Evolutionary conservation across 306 rosid genomes (phyloP), one percentile per base, ranked within the genome.

Genomic region (Adenanthera pavonina): DNA sequence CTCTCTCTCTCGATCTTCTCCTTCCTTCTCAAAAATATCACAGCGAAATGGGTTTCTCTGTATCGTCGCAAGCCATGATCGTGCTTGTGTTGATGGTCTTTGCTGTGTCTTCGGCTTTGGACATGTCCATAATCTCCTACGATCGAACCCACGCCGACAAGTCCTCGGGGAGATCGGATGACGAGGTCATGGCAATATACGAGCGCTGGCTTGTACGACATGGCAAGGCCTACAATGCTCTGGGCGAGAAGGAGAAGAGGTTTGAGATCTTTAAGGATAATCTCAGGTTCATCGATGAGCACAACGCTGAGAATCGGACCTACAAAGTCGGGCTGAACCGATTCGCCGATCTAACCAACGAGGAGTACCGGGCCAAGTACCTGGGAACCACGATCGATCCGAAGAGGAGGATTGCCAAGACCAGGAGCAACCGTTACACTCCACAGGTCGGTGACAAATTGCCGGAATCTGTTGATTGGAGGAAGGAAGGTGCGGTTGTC

Each of bases 331-430:
- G 99, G 3, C 74, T 96, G 79, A 96, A 85, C 84, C 89, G 94
- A 43, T 96, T 96, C 83, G 98, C 99, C 4, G 99, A 96, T 90
- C 86, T 92, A 20, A 91, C 95, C 16, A 96, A 93, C 90, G 91
- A 90, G 51, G 99, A 96, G 92, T 96, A 93, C 75, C 69, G 94
- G 75, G 78, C 87, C 8, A 89, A 15, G 88, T 93, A 73, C 82
- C 78, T 96, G 7, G 99, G 99, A 12, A 25, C 93, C 1, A 86
- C 44, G 80, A 35, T 72, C 16, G 85, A 85, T 14, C 72, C 72
- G 0, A 88, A 74, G 66, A 90, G 85, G 72, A 86, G 84, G 78
- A 25, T 85, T 34, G 9, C 53, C 7, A 91, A 76, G 48, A 75
- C 62, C 10, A 20, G 40, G 34, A 90, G 88, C 69, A 53, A 80